phyloP scores from a whole-genome alignment of 169 alveolate species.

The Cryptosporidium tyzzeri region DNA sequence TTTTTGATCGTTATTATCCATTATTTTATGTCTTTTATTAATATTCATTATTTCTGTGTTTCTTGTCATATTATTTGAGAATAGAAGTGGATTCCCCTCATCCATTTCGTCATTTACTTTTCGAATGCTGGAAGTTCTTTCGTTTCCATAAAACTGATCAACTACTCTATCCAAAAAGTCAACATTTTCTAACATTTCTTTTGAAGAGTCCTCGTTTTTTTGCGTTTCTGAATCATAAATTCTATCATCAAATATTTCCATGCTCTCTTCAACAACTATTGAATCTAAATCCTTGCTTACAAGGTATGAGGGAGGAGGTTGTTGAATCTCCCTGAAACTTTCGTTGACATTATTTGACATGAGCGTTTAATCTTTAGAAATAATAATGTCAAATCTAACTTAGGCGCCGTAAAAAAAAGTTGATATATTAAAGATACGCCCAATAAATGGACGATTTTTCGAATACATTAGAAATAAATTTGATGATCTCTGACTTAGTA shows the following conservation, averaged over 20 bases:
- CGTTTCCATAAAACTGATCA: constrained; percentile 67
- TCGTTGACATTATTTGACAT: constrained; percentile 25
- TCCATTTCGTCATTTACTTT: constrained; percentile 17
- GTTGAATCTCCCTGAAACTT: constrained; percentile 13
- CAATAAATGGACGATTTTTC: constrained; percentile 29
- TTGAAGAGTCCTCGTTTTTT: constrained; percentile 33
- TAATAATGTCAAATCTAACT: constrained; percentile 7
- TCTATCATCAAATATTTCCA: constrained; percentile 71
- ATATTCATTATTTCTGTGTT: constrained; percentile 26
- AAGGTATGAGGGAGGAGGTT: constrained; percentile 7
- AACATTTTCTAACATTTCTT: constrained; percentile 28
- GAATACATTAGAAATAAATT: background rate
- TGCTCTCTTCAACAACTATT: constrained; percentile 61
- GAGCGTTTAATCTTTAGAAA: background rate
- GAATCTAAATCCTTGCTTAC: constrained; percentile 44
- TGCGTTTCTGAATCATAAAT: constrained; percentile 55
- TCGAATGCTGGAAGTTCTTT: constrained; percentile 38
- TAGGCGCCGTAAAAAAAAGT: constrained; percentile 4
- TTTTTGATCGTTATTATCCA: constrained; percentile 4
- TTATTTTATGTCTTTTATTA: constrained; percentile 22
- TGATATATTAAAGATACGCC: constrained; percentile 54
- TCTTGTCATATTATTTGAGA: constrained; percentile 13
- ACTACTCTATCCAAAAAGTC: constrained; percentile 72
- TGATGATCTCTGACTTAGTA: constrained; percentile 16
- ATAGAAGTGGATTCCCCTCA: constrained; percentile 49